Conservation (phyloP, 345 rosid genomes). For the Citrus hindsii region DNA sequence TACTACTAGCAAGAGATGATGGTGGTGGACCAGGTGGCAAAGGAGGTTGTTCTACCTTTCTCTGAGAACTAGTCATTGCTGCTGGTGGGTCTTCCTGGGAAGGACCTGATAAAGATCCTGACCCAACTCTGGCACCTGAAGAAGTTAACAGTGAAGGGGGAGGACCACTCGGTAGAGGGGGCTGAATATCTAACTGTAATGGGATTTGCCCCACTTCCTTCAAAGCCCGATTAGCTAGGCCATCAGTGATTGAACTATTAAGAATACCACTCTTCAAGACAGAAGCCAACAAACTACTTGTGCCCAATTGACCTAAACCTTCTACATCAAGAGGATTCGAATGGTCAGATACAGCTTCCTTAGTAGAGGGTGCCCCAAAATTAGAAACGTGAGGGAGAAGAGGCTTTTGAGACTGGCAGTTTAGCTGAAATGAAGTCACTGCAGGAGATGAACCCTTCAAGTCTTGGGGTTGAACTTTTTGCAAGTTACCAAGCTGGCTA, state of each 20-base stretch:
- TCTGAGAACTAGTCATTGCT: constrained; percentile 22
- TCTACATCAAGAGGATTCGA: constrained; percentile 33
- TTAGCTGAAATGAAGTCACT: constrained; percentile 25
- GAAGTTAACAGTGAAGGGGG: constrained; percentile 24
- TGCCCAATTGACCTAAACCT: constrained; percentile 43
- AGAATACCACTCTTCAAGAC: constrained; percentile 75
- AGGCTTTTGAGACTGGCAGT: constrained; percentile 33
- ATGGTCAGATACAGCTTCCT: constrained; percentile 33
- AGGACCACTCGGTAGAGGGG: constrained; percentile 37
- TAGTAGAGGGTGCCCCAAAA: constrained; percentile 26
- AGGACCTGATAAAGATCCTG: constrained; percentile 30
- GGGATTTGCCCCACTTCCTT: constrained; percentile 30
- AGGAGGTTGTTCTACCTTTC: constrained; percentile 43
- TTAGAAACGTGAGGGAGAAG: constrained; percentile 31
- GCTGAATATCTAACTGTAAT: constrained; percentile 27
- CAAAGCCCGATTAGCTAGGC: constrained; percentile 25
- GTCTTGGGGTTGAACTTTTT: constrained; percentile 30
- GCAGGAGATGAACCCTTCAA: constrained; percentile 23
- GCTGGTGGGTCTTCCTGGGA: constrained; percentile 28
- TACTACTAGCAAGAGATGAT: constrained; percentile 28
- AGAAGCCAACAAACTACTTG: constrained; percentile 68
- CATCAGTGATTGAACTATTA: constrained; percentile 34
- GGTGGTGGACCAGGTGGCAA: constrained; percentile 38
- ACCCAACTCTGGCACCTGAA: constrained; percentile 29
- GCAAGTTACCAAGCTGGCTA: constrained; percentile 23